phyloP scores from a whole-genome alignment of 202 grass and related monocot species.

The Panicum virgatum region DNA sequence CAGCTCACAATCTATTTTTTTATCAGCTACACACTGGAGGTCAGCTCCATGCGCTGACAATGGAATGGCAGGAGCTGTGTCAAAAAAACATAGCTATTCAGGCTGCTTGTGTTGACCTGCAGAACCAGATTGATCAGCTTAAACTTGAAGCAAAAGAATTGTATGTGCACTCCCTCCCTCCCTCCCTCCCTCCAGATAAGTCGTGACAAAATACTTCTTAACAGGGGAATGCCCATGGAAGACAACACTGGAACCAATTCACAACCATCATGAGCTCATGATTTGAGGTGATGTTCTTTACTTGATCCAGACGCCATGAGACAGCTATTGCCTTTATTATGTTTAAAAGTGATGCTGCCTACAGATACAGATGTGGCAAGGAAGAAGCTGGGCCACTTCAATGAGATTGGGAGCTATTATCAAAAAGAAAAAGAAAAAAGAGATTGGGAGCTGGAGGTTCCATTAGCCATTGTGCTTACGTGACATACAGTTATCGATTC shows the following conservation, averaged over 20 bases:
- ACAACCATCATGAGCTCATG: conserved; percentile 29
- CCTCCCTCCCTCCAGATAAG: neutral
- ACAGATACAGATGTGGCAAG: conserved; percentile 11
- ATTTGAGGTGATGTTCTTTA: conserved; percentile 40
- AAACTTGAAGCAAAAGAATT: conserved; percentile 75
- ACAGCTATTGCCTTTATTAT: neutral
- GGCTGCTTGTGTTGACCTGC: conserved; percentile 73
- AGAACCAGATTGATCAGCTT: conserved; percentile 72
- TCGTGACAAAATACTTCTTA: conserved; percentile 34
- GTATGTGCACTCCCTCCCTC: conserved; percentile 31
- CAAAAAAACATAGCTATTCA: conserved; percentile 91
- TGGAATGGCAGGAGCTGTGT: conserved; percentile 92
- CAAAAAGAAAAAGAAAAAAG: no score
- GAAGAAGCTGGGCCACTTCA: neutral
- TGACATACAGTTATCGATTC: neutral
- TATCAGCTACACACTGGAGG: conserved; percentile 89
- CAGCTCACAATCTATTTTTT: conserved; percentile 27
- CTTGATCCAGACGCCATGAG: neutral
- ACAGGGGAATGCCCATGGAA: conserved; percentile 68
- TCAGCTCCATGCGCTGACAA: conserved; percentile 73
- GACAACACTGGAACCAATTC: conserved; percentile 41
- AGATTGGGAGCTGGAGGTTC: no score
- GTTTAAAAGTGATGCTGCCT: conserved; percentile 10
- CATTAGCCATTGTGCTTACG: neutral
- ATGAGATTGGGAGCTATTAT: no score